These are phyloP conservation scores for Lentinula boryana DNA, from an alignment of 768 basidiomycete species.

Conservation along the genomic window DNA sequence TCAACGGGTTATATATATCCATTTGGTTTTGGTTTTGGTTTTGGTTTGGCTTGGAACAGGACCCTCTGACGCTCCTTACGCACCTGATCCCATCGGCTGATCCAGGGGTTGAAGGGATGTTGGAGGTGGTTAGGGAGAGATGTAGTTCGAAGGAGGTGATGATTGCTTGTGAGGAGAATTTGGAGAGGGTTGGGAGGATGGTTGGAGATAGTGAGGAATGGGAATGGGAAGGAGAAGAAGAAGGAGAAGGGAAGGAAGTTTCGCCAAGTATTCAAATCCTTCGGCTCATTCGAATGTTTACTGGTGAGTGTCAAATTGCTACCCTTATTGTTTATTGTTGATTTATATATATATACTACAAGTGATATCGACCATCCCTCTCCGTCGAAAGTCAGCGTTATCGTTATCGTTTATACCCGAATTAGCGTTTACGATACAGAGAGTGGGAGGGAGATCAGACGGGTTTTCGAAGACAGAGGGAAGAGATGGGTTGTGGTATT, in stretches of 20 bases:
- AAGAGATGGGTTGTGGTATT: not conserved
- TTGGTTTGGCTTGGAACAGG: no score
- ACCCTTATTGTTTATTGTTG: not conserved
- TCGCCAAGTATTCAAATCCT: constrained; percentile 22
- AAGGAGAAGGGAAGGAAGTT: constrained; percentile 12
- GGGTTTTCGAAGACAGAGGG: not conserved
- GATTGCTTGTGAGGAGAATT: constrained; percentile 38
- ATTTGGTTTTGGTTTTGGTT: no score
- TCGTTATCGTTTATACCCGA: not conserved
- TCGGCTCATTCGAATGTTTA: constrained; percentile 32
- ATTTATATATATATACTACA: not conserved
- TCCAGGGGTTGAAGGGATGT: constrained; percentile 29
- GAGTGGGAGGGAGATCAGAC: not conserved
- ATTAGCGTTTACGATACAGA: not conserved
- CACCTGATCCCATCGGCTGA: constrained; percentile 28
- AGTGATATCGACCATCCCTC: constrained; percentile 40
- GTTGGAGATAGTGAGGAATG: constrained; percentile 23
- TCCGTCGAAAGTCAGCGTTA: not conserved
- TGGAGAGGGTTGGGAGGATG: constrained; percentile 6
- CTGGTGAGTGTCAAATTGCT: constrained; percentile 17
- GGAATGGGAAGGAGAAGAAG: constrained; percentile 12
- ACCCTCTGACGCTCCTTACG: constrained; percentile 38
- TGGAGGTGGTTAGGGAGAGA: constrained; percentile 33
- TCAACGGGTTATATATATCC: no score
- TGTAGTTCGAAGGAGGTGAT: constrained; percentile 40